phyloP scores from a whole-genome alignment of 1,284 basidiomycete genomes.

The Sporisorium iseilematis-ciliati region DNA sequence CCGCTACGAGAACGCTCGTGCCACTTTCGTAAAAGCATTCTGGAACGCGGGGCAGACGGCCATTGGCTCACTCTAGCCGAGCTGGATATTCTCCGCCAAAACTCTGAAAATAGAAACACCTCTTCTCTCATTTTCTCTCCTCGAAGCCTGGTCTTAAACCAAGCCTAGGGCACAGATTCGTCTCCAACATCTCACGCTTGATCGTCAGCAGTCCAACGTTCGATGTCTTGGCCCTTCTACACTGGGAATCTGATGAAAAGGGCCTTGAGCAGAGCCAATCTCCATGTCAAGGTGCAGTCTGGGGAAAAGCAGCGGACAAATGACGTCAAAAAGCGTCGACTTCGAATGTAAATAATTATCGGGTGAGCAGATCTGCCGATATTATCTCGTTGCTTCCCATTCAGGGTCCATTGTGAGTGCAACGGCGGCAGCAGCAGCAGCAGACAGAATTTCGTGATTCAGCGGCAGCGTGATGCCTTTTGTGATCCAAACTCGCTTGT shows the following conservation, averaged over 20 bases:
- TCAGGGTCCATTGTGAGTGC: too few relatives aligned
- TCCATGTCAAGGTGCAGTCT: neutral
- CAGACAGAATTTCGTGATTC: conserved; percentile 20
- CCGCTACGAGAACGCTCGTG: neutral
- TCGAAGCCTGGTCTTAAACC: too few relatives aligned
- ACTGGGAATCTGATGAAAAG: neutral
- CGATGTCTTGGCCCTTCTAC: too few relatives aligned
- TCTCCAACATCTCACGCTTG: too few relatives aligned
- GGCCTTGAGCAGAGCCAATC: neutral
- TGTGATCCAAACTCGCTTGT: neutral
- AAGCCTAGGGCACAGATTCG: too few relatives aligned
- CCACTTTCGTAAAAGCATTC: neutral
- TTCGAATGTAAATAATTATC: too few relatives aligned
- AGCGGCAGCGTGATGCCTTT: conserved; percentile 12
- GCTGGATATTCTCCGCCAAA: neutral
- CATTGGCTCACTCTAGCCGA: conserved; percentile 2
- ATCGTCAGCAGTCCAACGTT: too few relatives aligned
- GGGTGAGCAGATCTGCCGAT: too few relatives aligned
- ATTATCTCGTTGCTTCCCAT: too few relatives aligned
- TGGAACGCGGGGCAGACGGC: neutral
- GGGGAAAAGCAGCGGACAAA: neutral
- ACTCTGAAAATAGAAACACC: conserved; percentile 1
- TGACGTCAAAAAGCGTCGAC: neutral
- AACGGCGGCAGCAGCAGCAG: neutral
- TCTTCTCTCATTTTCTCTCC: neutral